Evolutionary conservation across 2,329 filamentous ascomycete genomes (phyloP).

Genomic region (Fusarium udum): DNA sequence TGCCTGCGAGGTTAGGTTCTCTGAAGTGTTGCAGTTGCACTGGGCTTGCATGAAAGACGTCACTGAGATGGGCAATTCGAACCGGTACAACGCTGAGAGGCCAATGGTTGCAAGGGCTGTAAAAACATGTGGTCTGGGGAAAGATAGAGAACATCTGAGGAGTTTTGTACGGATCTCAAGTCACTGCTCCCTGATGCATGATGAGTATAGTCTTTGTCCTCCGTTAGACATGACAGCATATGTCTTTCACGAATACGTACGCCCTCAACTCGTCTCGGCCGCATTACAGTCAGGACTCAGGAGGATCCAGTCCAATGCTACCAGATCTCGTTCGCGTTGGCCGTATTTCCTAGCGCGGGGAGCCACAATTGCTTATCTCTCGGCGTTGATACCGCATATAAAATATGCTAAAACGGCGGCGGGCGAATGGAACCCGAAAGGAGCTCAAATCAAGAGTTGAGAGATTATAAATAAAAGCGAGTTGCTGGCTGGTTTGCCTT

Average conservation of each 20-base stretch:
- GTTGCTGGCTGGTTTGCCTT: slow-evolving; percentile 19
- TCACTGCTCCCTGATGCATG: slow-evolving; percentile 7
- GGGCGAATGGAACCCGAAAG: slow-evolving; percentile 29
- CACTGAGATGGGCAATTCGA: slow-evolving; percentile 41
- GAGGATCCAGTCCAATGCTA: slow-evolving; percentile 4
- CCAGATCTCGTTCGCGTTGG: slow-evolving; percentile 17
- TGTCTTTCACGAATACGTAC: background rate
- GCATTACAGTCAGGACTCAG: slow-evolving; percentile 15
- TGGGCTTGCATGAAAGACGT: slow-evolving; percentile 39
- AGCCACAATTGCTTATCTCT: slow-evolving; percentile 40
- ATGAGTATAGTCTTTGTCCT: slow-evolving; percentile 22
- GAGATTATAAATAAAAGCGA: slow-evolving; percentile 46
- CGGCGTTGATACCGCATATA: slow-evolving; percentile 10
- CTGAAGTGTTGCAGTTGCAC: slow-evolving; percentile 25
- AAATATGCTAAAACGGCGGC: slow-evolving; percentile 23
- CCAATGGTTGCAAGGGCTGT: slow-evolving; percentile 12
- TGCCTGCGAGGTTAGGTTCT: slow-evolving; percentile 25
- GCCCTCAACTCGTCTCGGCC: slow-evolving; percentile 8
- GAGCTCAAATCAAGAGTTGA: slow-evolving; percentile 39
- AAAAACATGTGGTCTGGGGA: slow-evolving; percentile 13
- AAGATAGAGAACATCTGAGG: slow-evolving; percentile 12
- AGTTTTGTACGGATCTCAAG: slow-evolving; percentile 17
- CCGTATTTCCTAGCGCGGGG: slow-evolving; percentile 36
- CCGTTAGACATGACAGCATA: slow-evolving; percentile 11
- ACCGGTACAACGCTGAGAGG: slow-evolving; percentile 16